phyloP scores from a whole-genome alignment of 2,329 filamentous ascomycete genomes.

The Alternaria tenuissima region DNA sequence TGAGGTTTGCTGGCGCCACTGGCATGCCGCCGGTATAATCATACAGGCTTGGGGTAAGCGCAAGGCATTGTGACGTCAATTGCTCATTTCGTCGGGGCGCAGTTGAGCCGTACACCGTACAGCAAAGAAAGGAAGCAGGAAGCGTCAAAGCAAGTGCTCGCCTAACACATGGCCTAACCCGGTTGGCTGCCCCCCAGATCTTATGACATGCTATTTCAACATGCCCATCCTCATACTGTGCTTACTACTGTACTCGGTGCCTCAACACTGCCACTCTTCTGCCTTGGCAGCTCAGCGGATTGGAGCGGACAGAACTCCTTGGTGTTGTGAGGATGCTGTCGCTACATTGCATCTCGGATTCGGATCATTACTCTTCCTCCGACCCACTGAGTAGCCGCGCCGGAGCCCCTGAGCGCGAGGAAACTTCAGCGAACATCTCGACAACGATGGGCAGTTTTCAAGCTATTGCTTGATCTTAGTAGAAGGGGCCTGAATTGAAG shows the following conservation, averaged over 20 bases:
- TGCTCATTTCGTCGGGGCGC: neutral
- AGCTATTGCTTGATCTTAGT: neutral
- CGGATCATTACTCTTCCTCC: neutral
- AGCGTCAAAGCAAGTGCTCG: slow-evolving; percentile 2
- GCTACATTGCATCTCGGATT: neutral
- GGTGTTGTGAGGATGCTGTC: neutral
- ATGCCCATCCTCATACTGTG: neutral
- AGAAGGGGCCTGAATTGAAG: neutral
- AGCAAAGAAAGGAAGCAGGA: neutral
- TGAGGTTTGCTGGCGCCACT: neutral
- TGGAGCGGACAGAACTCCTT: neutral
- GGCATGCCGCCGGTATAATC: neutral
- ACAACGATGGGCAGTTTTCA: neutral
- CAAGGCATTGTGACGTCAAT: slow-evolving; percentile 13
- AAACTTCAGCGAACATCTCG: slow-evolving; percentile 2
- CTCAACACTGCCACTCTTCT: neutral
- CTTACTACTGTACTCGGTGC: neutral
- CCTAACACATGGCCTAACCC: slow-evolving; percentile 1
- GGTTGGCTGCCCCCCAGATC: neutral
- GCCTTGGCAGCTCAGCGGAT: neutral
- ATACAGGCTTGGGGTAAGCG: neutral
- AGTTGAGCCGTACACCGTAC: neutral
- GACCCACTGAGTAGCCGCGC: neutral
- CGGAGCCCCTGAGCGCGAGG: slow-evolving; percentile 1
- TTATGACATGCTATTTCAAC: slow-evolving; percentile 9